Percentiles rank a stretch among this genome's conserved stretches.
phyloP scores from a whole-genome alignment of 805 yeast genomes.

The Cephaloascus fragrans region DNA sequence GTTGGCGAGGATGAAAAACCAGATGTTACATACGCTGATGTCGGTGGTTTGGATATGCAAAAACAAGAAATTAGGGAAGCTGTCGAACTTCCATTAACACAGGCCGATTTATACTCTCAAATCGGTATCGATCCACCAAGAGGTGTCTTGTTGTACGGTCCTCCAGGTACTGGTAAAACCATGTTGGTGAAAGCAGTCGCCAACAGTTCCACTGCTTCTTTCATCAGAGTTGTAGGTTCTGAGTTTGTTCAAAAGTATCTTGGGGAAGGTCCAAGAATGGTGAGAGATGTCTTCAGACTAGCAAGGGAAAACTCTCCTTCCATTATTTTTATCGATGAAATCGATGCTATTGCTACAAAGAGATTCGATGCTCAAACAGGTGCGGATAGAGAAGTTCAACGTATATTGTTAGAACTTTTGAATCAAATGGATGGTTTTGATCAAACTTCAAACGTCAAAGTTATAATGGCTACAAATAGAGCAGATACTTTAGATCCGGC shows the following conservation, averaged over 20 bases:
- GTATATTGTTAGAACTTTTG: conserved; percentile 88
- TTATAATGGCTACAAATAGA: conserved; percentile 98
- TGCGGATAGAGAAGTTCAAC: conserved; percentile 98
- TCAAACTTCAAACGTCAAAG: conserved; percentile 90
- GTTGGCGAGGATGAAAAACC: conserved; percentile 92
- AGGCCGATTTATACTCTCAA: conserved; percentile 91
- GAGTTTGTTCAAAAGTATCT: conserved; percentile 97
- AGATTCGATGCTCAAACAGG: conserved; percentile 99
- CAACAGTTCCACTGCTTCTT: conserved; percentile 89
- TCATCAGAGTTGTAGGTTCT: conserved; percentile 94
- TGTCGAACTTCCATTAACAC: conserved; percentile 91
- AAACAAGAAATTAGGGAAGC: conserved; percentile 99
- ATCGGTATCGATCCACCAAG: conserved; percentile 99
- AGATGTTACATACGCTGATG: conserved; percentile 90
- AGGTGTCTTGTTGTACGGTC: conserved; percentile 96
- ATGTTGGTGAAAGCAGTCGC: conserved; percentile 99
- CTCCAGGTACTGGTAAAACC: conserved; percentile 99
- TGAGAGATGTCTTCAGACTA: conserved; percentile 91
- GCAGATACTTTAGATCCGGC: conserved; percentile 99
- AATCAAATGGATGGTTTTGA: conserved; percentile 99
- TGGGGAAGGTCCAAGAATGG: conserved; percentile 99
- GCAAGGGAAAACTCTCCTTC: conserved; percentile 98
- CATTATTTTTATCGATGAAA: conserved; percentile 95
- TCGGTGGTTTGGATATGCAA: conserved; percentile 98
- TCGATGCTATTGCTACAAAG: conserved; percentile 97